Percentiles rank a stretch among this genome's conserved stretches.
Evolutionary conservation across 2,329 filamentous ascomycete species (phyloP).

Genomic region (Talaromyces sp.): DNA sequence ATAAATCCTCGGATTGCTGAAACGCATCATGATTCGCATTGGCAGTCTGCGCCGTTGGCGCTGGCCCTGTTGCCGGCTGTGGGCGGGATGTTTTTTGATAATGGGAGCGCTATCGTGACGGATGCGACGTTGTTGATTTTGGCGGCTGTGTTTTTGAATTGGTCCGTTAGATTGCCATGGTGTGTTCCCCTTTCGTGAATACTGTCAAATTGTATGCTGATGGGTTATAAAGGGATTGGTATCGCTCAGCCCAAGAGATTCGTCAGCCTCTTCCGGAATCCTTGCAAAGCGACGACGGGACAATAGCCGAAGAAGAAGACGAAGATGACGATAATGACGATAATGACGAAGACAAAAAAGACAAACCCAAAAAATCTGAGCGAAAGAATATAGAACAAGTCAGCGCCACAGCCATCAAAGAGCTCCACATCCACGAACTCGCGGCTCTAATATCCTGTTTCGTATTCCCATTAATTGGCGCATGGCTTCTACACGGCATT

Average conservation of each 20-base stretch:
- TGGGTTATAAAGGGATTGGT: conserved; percentile 62
- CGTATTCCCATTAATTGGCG: conserved; percentile 71
- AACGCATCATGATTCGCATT: conserved; percentile 61
- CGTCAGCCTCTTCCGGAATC: conserved; percentile 46
- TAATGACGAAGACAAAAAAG: background rate
- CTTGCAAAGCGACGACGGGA: conserved; percentile 25
- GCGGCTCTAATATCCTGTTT: conserved; percentile 77
- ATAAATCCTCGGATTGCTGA: conserved; percentile 24
- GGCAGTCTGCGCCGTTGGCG: conserved; percentile 77
- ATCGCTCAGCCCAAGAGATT: conserved; percentile 66
- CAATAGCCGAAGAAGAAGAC: conserved; percentile 28
- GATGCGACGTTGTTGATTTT: conserved; percentile 79
- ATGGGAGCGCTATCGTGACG: conserved; percentile 79
- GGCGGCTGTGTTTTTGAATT: conserved; percentile 84
- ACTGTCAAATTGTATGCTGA: background rate
- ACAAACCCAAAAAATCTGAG: background rate
- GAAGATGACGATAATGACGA: conserved; percentile 10
- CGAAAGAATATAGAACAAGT: conserved; percentile 23
- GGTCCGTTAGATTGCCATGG: conserved; percentile 90
- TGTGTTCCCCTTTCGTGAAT: conserved; percentile 41
- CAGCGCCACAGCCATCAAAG: conserved; percentile 50
- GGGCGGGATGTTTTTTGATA: conserved; percentile 79
- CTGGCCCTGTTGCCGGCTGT: conserved; percentile 83
- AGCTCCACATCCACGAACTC: conserved; percentile 73
- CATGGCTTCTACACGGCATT: conserved; percentile 79